Percentiles rank a stretch among this genome's conserved stretches.
Conservation (phyloP, 1,284 basidiomycete species). For the Irpex sp. region DNA sequence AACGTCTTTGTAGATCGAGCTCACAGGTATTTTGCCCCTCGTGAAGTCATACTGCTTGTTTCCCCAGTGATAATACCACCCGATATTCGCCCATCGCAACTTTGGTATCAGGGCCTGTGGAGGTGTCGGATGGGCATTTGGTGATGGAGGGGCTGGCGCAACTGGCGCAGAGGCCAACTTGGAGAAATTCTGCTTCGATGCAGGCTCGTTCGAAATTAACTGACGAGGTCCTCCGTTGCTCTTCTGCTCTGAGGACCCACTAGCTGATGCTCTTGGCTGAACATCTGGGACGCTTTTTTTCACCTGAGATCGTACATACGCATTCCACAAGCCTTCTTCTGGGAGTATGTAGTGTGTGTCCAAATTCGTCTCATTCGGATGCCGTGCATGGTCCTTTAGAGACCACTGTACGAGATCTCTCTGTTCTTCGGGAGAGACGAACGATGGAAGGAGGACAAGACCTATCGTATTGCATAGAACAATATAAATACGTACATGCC, state of each 20-base stretch:
- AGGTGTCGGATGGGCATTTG: constrained; percentile 41
- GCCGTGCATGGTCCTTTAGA: constrained; percentile 67
- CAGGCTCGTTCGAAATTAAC: constrained; percentile 67
- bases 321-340: constrained; percentile 67
- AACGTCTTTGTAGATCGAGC: constrained; percentile 47
- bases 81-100: constrained; percentile 90
- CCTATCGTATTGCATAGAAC: constrained; percentile 43
- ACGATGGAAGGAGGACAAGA: constrained; percentile 76
- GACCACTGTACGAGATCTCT: constrained; percentile 65
- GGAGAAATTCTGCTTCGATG: constrained; percentile 44
- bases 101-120: constrained; percentile 59
- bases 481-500: constrained; percentile 25
- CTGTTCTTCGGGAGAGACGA: constrained; percentile 60
- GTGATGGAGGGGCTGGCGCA: constrained; percentile 54
- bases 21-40: constrained; percentile 60
- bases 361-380: constrained; percentile 85
- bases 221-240: constrained; percentile 49
- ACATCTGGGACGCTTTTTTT: constrained; percentile 23
- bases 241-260: constrained; percentile 5
- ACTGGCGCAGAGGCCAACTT: constrained; percentile 49
- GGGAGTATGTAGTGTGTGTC: constrained; percentile 83
- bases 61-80: constrained; percentile 92
- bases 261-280: constrained; percentile 33
- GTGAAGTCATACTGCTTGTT: constrained; percentile 89
- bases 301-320: constrained; percentile 37